Evolutionary conservation across 169 alveolate species (phyloP), one percentile per base, ranked within the genome.

Genomic region (Cryptosporidium viatorum): DNA sequence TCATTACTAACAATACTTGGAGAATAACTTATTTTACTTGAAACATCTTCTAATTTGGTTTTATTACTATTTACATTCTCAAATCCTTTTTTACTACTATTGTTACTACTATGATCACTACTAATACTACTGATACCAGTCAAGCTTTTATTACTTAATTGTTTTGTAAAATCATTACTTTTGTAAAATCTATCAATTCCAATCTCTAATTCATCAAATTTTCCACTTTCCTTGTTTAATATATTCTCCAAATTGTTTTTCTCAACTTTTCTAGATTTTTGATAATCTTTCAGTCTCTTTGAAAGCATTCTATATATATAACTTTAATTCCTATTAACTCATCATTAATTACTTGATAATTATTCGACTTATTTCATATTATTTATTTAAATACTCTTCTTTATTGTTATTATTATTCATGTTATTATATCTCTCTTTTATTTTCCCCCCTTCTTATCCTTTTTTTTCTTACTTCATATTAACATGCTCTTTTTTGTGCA

Each of bases 401-500:
- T 48, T 48, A 48, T 48, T 48, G 4, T 48, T 48, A 48, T 48
- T 48, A 48, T n/a, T n/a, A n/a, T n/a, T n/a, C n/a, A 12, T 51
- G 9, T 23, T 55, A n/a, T 26, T n/a, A 16, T 23, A 23, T 55
- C 35, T 55, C 35, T 55, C 9, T 9, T 26, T 10, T 12, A 23
- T 26, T 26, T 23, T 9, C 29, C 29, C 58, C 62, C 67, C 67
- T 23, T 37, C 39, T 23, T 26, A n/a, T 26, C 67, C 67, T 37
- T 37, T 26, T 23, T n/a, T 26, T 55, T 26, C 37, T 23, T 29
- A 26, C 39, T 9, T 26, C 67, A 48, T 43, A 3, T 69, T 69
- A 41, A 69, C 80, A 69, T 69, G 80, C 80, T 69, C 31, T 69
- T 69, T 39, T 69, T 43, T 69, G 80, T 50, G 55, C 58, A 23